phyloP scores from a whole-genome alignment of 1,284 basidiomycete genomes.

The Sanghuangporus weigelae region DNA sequence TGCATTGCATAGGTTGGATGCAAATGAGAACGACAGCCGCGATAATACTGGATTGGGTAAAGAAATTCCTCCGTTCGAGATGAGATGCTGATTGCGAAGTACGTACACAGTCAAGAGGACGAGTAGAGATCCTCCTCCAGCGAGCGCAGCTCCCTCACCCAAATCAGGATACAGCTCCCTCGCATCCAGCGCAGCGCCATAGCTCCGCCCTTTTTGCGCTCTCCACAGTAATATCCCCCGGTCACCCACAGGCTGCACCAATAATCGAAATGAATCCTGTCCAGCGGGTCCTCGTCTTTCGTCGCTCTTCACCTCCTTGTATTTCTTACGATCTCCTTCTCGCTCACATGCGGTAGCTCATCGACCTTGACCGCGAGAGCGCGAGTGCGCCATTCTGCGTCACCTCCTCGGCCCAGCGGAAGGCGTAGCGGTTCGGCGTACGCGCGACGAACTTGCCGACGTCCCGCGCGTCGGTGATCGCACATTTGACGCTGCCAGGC shows the following conservation, averaged over 20 bases:
- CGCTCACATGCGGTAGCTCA: neutral
- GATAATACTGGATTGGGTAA: too few species aligned
- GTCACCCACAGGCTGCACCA: neutral
- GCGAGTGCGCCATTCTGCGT: constrained; percentile 14
- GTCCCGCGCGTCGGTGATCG: constrained; percentile 7
- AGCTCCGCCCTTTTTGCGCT: constrained; percentile 13
- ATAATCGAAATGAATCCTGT: constrained; percentile 6
- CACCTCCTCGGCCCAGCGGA: constrained; percentile 25
- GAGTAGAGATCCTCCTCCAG: constrained; percentile 1
- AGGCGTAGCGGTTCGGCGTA: constrained; percentile 24
- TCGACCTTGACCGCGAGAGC: neutral
- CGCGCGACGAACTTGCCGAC: too few species aligned
- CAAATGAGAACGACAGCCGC: too few species aligned
- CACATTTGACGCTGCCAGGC: constrained; percentile 5
- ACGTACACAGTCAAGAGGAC: too few species aligned
- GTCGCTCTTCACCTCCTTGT: neutral
- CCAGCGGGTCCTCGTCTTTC: neutral
- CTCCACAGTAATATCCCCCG: constrained; percentile 12
- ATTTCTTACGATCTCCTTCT: neutral
- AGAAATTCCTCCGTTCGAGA: too few species aligned
- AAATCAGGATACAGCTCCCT: constrained; percentile 7
- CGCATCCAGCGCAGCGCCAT: constrained; percentile 10
- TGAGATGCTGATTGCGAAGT: too few species aligned
- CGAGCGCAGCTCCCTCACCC: neutral
- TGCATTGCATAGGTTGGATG: too few species aligned